Base-by-base conservation (phyloP, 345 rosid genomes). In the Camelina neglecta region DNA sequence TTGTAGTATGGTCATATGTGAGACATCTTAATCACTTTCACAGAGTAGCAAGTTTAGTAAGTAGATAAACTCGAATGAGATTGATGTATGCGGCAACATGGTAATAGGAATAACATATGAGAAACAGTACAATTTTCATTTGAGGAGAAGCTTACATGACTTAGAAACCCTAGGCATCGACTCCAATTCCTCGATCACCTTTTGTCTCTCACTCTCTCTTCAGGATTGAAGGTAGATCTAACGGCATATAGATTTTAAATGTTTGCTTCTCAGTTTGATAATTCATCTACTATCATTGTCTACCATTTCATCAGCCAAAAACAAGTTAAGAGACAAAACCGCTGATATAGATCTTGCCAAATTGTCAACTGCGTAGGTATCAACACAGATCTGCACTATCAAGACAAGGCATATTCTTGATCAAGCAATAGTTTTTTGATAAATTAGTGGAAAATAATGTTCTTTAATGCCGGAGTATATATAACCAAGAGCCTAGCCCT, bases 1-100 rank as follows among this genome's bases (percentile, higher is more conserved):
- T 45, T 45, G 50, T 13, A 5, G 18, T 45, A 8, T 5, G 50
- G 20, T 0, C 3, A n/a, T n/a, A 47, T 47, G 8, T 47, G 51
- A 51, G 42, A 65, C 26, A 15, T 36, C 70, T 65, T 23, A 45
- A 12, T 49, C 18, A 47, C 39, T 65, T 65, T 45, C 26, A 24
- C 41, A 48, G 47, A 65, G 9, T 61, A 61, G 33, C 33, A 61
- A 47, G 16, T 65, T n/a, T 31, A 23, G 56, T n/a, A 65, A 65
- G 55, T 50, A 50, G 0, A 50, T 3, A 16, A 16, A 49, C 23
- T 50, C 6, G 48, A 26, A 26, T 26, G 4, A 45, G 18, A 45
- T 13, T 45, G 18, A 45, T 45, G 7, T 45, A 5, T 45, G 49
- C 15, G 49, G 18, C 1, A 45, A 45, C 21, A 47, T 45, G 23